Conservation (phyloP, 257 asterid species). For the Plectranthus barbatus region DNA sequence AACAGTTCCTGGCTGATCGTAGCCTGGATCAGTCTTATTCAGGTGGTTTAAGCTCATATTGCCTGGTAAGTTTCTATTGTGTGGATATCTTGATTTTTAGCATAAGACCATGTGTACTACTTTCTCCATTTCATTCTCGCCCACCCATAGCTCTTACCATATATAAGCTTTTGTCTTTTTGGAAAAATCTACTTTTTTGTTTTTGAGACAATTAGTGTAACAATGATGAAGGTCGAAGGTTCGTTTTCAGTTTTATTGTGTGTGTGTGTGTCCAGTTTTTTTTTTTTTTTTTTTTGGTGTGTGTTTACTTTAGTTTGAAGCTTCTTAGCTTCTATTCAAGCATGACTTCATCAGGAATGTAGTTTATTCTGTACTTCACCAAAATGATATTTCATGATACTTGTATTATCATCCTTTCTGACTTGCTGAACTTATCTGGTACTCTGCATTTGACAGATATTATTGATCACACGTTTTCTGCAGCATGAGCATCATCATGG, state of each 20-base stretch:
- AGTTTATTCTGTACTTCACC: neutral
- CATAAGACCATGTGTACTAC: neutral
- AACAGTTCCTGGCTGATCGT: slow-evolving; percentile 98
- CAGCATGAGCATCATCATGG: slow-evolving; percentile 99
- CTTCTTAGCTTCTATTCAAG: neutral
- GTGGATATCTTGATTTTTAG: neutral
- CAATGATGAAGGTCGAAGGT: neutral
- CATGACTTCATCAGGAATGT: neutral
- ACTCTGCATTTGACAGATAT: slow-evolving; percentile 42
- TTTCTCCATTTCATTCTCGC: neutral
- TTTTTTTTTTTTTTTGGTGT: slow-evolving; percentile 5
- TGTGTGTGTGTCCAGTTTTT: neutral
- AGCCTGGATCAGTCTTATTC: slow-evolving; percentile 95
- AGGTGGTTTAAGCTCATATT: slow-evolving; percentile 95
- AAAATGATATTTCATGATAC: slow-evolving; percentile 8
- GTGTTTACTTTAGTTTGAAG: slow-evolving; percentile 5
- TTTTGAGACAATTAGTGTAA: neutral
- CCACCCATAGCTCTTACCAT: neutral
- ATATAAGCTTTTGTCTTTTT: neutral
- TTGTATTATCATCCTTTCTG: neutral
- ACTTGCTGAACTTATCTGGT: slow-evolving; percentile 21
- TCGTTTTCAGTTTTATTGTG: neutral
- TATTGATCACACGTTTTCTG: slow-evolving; percentile 83
- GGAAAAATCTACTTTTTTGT: neutral
- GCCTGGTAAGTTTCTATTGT: slow-evolving; percentile 58